Conservation (phyloP, 2,329 filamentous ascomycete species). For the Exophiala dermatitidis region DNA sequence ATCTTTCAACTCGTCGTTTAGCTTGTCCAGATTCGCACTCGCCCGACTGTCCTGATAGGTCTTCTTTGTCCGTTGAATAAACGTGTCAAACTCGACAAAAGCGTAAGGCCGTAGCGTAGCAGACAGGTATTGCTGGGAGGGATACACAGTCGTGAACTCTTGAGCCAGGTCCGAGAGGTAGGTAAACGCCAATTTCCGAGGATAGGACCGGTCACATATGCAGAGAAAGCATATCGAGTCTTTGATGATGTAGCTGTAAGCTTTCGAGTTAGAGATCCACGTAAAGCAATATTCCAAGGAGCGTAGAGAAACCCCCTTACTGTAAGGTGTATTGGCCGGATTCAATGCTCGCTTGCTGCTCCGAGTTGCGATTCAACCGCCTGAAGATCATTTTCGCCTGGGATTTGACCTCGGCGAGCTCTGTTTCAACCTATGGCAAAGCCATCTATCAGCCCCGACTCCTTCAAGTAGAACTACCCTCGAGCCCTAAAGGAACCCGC, state of each 20-base stretch:
- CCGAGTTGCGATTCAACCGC: slow-evolving; percentile 78
- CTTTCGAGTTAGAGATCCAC: neutral
- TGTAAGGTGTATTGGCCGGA: slow-evolving; percentile 76
- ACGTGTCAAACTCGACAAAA: slow-evolving; percentile 96
- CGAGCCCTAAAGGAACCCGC: neutral
- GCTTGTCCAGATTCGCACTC: slow-evolving; percentile 82
- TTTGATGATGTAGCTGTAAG: slow-evolving; percentile 69
- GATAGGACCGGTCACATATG: slow-evolving; percentile 89
- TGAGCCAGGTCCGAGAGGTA: slow-evolving; percentile 87
- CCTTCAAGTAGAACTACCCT: neutral
- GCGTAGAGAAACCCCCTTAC: slow-evolving; percentile 45
- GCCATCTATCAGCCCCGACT: neutral
- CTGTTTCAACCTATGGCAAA: slow-evolving; percentile 54
- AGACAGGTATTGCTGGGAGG: slow-evolving; percentile 62
- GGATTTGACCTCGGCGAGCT: slow-evolving; percentile 78
- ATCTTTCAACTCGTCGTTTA: slow-evolving; percentile 95
- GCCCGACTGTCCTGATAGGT: slow-evolving; percentile 91
- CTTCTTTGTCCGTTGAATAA: slow-evolving; percentile 85
- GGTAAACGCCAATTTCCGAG: slow-evolving; percentile 95
- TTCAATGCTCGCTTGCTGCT: slow-evolving; percentile 87
- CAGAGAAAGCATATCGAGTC: slow-evolving; percentile 81
- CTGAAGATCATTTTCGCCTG: slow-evolving; percentile 88
- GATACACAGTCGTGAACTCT: slow-evolving; percentile 87
- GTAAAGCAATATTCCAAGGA: neutral
- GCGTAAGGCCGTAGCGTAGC: slow-evolving; percentile 80